Base-by-base conservation (phyloP, 306 rosid genomes). In the Arachis hypogaea region DNA sequence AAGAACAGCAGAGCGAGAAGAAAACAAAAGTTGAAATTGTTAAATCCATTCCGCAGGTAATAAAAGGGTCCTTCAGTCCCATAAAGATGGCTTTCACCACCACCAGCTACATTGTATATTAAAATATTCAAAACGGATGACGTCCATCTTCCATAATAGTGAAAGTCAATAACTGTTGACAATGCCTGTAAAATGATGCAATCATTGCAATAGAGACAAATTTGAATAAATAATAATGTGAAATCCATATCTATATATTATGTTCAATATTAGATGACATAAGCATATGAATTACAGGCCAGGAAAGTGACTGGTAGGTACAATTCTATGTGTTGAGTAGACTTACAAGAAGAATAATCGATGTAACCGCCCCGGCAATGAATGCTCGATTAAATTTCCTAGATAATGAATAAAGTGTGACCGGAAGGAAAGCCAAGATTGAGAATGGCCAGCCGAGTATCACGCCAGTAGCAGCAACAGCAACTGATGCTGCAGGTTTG, bases 391-490 rank as follows among this genome's bases (percentile, higher is more conserved):
- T 87, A 78, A 94, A 87, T 66, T 81, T 88, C 82, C 84, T 87
- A 73, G 62, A 60, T 71, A 95, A 81, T 59, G 96, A 87, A 75
- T 79, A 92, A 74, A 92, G 50, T 65, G 96, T 92, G 74, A 95
- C 82, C 0, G 99, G 99, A 57, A 92, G 88, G 66, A 92, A 95
- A 79, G 85, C 99, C 90, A 95, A 87, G 77, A 95, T 80, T 77
- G 99, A 92, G 88, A 95, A 95, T 51, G 99, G 99, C 99, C 99
- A 95, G 59, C 96, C 99, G 73, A 95, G 93, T 64, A 95, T 87
- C n/a, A 90, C 99, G 46, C 99, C 99, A 68, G 61, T 4, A 44
- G 90, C 96, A 59, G 99, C 83, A 85, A 74, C 92, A 67, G 96
- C 82, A 85, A 95, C 91, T 50, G 98, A 84, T 63, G 83, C 80